Percentiles rank a stretch among this genome's conserved stretches.
These are phyloP conservation scores for Penicillium digitatum DNA, from an alignment of 2,329 filamentous ascomycete species.

Conservation along the genomic window DNA sequence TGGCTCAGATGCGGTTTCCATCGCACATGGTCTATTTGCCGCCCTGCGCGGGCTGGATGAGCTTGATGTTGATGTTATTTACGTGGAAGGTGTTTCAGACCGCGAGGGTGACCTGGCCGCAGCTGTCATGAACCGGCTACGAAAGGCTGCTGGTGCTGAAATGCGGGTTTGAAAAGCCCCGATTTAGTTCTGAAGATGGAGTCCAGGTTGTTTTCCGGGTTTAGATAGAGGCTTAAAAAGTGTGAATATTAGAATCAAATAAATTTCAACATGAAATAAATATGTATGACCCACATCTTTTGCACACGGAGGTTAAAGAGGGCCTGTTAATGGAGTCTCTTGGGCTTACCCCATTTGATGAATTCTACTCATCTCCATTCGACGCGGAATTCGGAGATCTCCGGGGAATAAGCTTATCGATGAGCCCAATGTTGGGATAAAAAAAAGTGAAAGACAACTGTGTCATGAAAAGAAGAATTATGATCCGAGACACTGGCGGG, in stretches of 20 bases:
- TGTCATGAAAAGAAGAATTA: background rate
- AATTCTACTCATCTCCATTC: background rate
- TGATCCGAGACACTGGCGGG: constrained; percentile 1
- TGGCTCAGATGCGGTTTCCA: constrained; percentile 64
- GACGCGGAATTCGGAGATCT: constrained; percentile 8
- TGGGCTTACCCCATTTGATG: constrained; percentile 4
- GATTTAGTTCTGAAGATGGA: constrained; percentile 35
- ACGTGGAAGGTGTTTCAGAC: constrained; percentile 80
- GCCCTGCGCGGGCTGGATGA: constrained; percentile 81
- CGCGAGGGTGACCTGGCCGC: constrained; percentile 73
- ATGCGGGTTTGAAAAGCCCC: constrained; percentile 47
- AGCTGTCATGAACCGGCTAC: constrained; percentile 77
- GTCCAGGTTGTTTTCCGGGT: background rate
- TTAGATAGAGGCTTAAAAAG: constrained; percentile 1
- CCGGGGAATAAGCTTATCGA: constrained; percentile 11
- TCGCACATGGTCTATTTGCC: constrained; percentile 84
- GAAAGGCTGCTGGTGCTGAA: constrained; percentile 66
- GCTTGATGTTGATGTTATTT: constrained; percentile 73
- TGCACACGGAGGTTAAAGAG: background rate
- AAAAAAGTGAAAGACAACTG: background rate
- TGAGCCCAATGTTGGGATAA: background rate
- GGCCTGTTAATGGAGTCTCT: background rate
- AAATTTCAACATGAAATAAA: background rate
- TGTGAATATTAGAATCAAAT: constrained; percentile 5
- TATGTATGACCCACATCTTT: background rate